phyloP scores from a whole-genome alignment of 2,329 filamentous ascomycete species.

The Hymenoscyphus salicellus region DNA sequence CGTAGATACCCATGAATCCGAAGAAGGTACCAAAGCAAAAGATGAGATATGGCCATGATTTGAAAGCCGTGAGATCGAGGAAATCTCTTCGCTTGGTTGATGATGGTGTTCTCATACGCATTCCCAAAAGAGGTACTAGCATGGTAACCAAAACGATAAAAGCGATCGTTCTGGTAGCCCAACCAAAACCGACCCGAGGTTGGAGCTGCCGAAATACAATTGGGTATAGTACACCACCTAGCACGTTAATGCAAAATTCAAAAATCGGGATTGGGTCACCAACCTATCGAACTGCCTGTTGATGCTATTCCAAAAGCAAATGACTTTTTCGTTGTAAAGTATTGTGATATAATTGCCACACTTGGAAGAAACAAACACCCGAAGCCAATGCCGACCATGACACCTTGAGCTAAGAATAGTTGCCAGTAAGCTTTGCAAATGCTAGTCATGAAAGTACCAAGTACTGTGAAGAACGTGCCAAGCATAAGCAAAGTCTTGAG shows the following conservation, averaged over 20 bases:
- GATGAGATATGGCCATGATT: slow-evolving; percentile 14
- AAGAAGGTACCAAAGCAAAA: slow-evolving; percentile 24
- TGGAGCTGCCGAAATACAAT: slow-evolving; percentile 42
- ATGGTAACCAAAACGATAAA: slow-evolving; percentile 43
- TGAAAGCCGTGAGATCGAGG: slow-evolving; percentile 28
- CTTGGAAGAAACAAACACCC: slow-evolving; percentile 60
- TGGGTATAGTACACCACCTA: slow-evolving; percentile 44
- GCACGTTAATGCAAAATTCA: too few relatives aligned
- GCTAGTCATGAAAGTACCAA: slow-evolving; percentile 40
- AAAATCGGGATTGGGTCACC: neutral
- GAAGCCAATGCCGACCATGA: slow-evolving; percentile 44
- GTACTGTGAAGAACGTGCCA: slow-evolving; percentile 39
- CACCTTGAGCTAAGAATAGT: slow-evolving; percentile 52
- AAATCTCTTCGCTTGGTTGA: slow-evolving; percentile 14
- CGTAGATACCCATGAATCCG: slow-evolving; percentile 46
- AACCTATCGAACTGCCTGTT: neutral
- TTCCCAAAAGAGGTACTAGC: slow-evolving; percentile 32
- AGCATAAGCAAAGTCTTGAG: slow-evolving; percentile 20
- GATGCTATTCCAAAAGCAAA: neutral
- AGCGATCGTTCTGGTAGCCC: slow-evolving; percentile 45
- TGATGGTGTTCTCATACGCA: slow-evolving; percentile 22
- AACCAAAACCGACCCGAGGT: slow-evolving; percentile 42
- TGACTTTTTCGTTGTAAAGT: slow-evolving; percentile 18
- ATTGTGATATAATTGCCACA: slow-evolving; percentile 60
- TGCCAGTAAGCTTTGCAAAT: slow-evolving; percentile 49